Evolutionary conservation across 768 basidiomycete genomes (phyloP), one percentile per base, ranked within the genome.

Genomic region (Serpula lacrymans): DNA sequence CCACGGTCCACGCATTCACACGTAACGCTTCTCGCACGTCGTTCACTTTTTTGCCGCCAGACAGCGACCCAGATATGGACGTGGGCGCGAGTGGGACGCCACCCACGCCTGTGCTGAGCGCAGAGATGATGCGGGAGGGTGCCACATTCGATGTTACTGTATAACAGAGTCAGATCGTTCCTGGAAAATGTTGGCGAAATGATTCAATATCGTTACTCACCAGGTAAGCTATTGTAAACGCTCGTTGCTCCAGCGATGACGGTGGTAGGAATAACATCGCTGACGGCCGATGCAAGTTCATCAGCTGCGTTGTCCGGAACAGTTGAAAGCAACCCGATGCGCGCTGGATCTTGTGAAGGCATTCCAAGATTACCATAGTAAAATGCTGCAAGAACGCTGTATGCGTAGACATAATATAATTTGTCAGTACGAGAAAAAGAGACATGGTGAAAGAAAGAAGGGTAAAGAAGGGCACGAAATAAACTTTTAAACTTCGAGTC

Each of bases 341-440:
- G 75, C 2, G 87, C 81, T 2, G 76, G 74, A 53, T 88, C 83
- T 43, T 62, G 62, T 1, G 82, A 83, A 1, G 86, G 86, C 43
- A 79, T 71, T 0, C 74, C 74, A 28, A 87, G 55, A 49, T 88
- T 84, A 6, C 87, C 87, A 54, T 77, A 88, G 57, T 88, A 75
- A 54, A 78, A 88, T 16, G 84, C 63, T 9, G 78, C 71, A 13
- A 88, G 52, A 6, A 80, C 82, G 11, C 87, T 86, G 48, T 18
- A 23, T 24, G 14, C 24, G n/a, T n/a, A n/a, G n/a, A n/a, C n/a
- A n/a, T n/a, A n/a, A n/a, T n/a, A n/a, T n/a, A n/a, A n/a, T n/a
- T n/a, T 11, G 39, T 41, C 25, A 25, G 17, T 17, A 36, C 48
- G 14, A 39, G 30, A 12, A 13, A 37, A 28, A 17, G 11, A n/a